Evolutionary conservation across 208 protist genomes (phyloP), one percentile per base, ranked within the genome.

Genomic region (Leishmania lainsoni): DNA sequence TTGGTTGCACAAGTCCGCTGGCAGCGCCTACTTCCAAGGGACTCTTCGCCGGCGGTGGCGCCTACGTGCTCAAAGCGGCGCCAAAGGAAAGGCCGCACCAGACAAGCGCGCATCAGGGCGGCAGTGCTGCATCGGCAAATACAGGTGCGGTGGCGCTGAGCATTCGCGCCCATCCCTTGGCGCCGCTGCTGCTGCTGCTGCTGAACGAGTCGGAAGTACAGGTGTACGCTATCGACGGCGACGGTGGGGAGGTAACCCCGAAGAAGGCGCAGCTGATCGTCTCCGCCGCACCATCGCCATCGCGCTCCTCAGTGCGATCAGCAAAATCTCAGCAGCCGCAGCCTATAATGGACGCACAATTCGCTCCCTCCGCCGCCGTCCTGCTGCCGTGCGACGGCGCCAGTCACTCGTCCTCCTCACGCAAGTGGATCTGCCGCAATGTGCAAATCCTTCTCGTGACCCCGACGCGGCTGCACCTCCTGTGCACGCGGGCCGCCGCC

Each of bases 151-250:
- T 42, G 32, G 73, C 82, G 9, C 68, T 79, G 32, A 83, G 77
- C 75, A 81, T 90, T 58, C 76, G 83, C 51, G 87, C 75, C 5
- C 83, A 90, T 69, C 87, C 87, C 14, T 85, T 90, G 2, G 87
- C 87, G 9, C 87, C 87, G 10, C 79, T 90, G 3, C 75, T 90
- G 49, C 29, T 87, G 49, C 26, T 82, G 17, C 45, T 85, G 22
- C 75, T 84, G 20, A 77, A 79, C 52, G 54, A 71, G 9, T 56
- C 83, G 2, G 76, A 81, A 35, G 82, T 90, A 65, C 80, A 86
- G 61, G 83, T 90, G 32, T 90, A 78, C 54, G 76, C 73, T 45
- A 29, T 87, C n/a, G 35, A 81, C 42, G 74, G 79, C 26, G 76
- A 78, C n/a, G 77, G 51, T 20, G 49, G 75, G 6, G 63, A 76